Conservation (phyloP, 2,329 filamentous ascomycete genomes). For the Shiraia sp. region DNA sequence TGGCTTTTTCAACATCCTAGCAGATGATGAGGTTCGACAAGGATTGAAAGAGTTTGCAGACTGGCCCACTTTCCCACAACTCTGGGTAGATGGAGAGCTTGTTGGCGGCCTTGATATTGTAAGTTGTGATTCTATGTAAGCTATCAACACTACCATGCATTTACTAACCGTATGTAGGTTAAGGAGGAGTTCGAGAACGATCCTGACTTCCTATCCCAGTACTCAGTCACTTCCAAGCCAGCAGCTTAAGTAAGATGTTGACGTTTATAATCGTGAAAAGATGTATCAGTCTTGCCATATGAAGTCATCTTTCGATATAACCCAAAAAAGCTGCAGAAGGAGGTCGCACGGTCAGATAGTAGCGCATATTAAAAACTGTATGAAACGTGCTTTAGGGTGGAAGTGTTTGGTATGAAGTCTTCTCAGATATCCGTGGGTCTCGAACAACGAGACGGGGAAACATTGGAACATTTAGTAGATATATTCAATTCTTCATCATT, state of each 20-base stretch:
- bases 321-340: too few species aligned
- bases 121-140: slow-evolving; percentile 48
- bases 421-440: too few species aligned
- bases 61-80: slow-evolving; percentile 96
- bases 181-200: slow-evolving; percentile 91
- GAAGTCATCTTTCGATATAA: too few species aligned
- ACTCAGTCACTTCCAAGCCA: slow-evolving; percentile 52
- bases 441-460: too few species aligned
- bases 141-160: not conserved
- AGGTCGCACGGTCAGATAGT: too few species aligned
- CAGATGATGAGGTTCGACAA: slow-evolving; percentile 95
- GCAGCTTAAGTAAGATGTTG: too few species aligned
- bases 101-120: slow-evolving; percentile 96
- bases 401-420: too few species aligned
- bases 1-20: slow-evolving; percentile 98
- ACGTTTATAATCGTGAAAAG: too few species aligned
- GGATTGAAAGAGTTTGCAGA: slow-evolving; percentile 97
- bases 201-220: slow-evolving; percentile 78
- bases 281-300: too few species aligned
- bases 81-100: slow-evolving; percentile 89
- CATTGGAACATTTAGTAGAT: not conserved
- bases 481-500: too few species aligned
- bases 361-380: too few species aligned
- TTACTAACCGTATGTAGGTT: slow-evolving; percentile 61
- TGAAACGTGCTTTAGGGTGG: too few species aligned